phyloP scores from a whole-genome alignment of 176 grass and related monocot genomes.

The Oryza coarctata region DNA sequence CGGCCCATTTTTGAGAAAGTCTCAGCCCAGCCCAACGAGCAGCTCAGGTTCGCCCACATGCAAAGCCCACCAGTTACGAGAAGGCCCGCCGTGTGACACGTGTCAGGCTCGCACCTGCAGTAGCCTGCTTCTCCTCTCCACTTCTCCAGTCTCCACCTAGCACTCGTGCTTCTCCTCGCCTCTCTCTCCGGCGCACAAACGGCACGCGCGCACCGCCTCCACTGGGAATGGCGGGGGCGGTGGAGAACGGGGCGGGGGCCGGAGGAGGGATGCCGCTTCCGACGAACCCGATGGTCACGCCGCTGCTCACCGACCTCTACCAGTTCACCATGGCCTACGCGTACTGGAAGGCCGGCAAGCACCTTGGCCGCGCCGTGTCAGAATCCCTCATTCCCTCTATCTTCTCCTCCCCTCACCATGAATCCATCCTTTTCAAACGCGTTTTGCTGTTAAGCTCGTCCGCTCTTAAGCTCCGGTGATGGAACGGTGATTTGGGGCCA shows the following conservation, averaged over 20 bases:
- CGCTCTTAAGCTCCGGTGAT: neutral
- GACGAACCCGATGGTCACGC: constrained; percentile 93
- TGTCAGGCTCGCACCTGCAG: too few species aligned
- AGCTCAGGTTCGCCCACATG: too few species aligned
- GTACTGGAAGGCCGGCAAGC: constrained; percentile 96
- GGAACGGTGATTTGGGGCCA: neutral
- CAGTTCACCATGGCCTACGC: constrained; percentile 99
- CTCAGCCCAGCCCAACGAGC: too few species aligned
- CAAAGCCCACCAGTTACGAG: too few species aligned
- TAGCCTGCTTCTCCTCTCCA: neutral
- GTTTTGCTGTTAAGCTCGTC: neutral
- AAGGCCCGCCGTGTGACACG: too few species aligned
- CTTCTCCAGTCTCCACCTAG: neutral
- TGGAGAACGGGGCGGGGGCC: constrained; percentile 40
- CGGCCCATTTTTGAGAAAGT: neutral
- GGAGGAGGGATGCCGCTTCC: constrained; percentile 40
- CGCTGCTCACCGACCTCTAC: constrained; percentile 93
- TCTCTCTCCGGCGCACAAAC: neutral
- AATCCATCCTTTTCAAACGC: neutral
- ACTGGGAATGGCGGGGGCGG: constrained; percentile 15
- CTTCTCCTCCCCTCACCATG: neutral
- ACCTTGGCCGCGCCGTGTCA: constrained; percentile 87
- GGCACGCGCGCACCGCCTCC: neutral
- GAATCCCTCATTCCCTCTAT: neutral
- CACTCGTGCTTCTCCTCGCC: neutral